A percentile compares a stretch with the other conserved stretches of the same genome.
Evolutionary conservation across 352 stramenopile species (phyloP).

Genomic region (Globisporangium spiculum): DNA sequence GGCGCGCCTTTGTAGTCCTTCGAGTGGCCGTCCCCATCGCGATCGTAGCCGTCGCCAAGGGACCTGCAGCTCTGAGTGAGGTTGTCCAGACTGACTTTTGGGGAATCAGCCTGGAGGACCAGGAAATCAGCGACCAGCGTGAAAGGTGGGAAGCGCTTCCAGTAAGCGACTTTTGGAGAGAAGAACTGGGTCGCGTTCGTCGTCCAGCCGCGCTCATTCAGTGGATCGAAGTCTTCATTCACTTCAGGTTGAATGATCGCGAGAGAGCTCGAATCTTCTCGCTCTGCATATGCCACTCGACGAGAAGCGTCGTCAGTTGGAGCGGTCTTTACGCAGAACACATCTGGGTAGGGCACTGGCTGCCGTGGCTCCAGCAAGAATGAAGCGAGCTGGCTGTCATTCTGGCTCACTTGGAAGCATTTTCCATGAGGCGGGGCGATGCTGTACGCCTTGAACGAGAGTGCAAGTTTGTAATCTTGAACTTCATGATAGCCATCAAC

Average conservation of each 20-base stretch:
- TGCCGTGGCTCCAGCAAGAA: constrained; percentile 11
- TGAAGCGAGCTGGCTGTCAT: constrained; percentile 14
- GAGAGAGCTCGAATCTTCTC: neutral
- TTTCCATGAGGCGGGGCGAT: constrained; percentile 27
- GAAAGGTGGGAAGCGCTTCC: constrained; percentile 27
- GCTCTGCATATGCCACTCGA: constrained; percentile 36
- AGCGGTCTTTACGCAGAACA: constrained; percentile 35
- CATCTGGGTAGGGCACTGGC: constrained; percentile 5
- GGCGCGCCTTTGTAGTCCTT: constrained; percentile 40
- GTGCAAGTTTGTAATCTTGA: constrained; percentile 19
- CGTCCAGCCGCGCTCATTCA: constrained; percentile 31
- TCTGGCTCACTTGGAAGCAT: constrained; percentile 26
- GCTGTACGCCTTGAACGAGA: constrained; percentile 41
- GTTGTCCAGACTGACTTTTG: constrained; percentile 28
- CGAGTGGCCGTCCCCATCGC: constrained; percentile 44
- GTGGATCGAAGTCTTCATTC: constrained; percentile 22
- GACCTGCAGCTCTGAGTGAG: constrained; percentile 25
- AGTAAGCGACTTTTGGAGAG: constrained; percentile 20
- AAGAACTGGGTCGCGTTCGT: constrained; percentile 23
- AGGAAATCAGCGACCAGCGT: constrained; percentile 34
- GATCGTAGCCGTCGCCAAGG: constrained; percentile 27
- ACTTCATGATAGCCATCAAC: constrained; percentile 9
- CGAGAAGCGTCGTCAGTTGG: constrained; percentile 30
- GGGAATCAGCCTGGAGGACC: constrained; percentile 26
- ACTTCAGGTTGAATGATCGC: constrained; percentile 37